A percentile compares a stretch with the other conserved stretches of the same genome.
phyloP scores from a whole-genome alignment of 139 green algal species.

The Astrephomene gubernaculifera region DNA sequence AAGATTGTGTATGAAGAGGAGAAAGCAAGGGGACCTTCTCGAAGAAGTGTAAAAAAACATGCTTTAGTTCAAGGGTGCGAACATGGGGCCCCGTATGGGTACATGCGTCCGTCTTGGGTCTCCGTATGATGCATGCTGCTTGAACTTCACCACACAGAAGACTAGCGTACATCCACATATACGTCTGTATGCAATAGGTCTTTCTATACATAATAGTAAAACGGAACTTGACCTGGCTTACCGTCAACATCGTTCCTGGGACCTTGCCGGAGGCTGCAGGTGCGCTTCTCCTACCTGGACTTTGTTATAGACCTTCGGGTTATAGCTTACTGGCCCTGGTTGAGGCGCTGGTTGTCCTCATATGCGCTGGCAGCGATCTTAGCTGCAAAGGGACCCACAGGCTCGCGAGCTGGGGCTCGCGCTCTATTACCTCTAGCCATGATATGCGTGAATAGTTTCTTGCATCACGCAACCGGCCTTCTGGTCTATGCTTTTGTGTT shows the following conservation, averaged over 20 bases:
- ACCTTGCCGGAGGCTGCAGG: not conserved
- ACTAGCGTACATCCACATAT: too few relatives aligned
- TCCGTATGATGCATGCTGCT: too few relatives aligned
- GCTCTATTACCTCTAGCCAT: not conserved
- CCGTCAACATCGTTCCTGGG: not conserved
- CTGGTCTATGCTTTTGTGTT: not conserved
- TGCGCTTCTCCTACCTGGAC: not conserved
- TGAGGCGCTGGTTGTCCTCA: not conserved
- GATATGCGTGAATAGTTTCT: not conserved
- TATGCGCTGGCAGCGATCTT: not conserved
- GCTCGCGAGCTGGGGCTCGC: not conserved
- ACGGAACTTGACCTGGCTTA: not conserved
- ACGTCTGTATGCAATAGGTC: too few relatives aligned
- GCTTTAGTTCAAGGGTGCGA: too few relatives aligned
- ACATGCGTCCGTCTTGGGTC: too few relatives aligned
- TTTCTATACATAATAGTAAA: too few relatives aligned
- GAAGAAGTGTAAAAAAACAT: too few relatives aligned
- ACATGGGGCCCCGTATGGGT: too few relatives aligned
- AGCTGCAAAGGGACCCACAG: not conserved
- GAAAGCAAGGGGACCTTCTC: too few relatives aligned
- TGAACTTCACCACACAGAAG: too few relatives aligned
- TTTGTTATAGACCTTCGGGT: not conserved
- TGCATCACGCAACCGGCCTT: not conserved
- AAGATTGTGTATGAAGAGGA: too few relatives aligned
- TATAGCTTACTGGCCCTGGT: not conserved